Base-by-base conservation (phyloP, 768 basidiomycete genomes). In the Auricularia cornea region DNA sequence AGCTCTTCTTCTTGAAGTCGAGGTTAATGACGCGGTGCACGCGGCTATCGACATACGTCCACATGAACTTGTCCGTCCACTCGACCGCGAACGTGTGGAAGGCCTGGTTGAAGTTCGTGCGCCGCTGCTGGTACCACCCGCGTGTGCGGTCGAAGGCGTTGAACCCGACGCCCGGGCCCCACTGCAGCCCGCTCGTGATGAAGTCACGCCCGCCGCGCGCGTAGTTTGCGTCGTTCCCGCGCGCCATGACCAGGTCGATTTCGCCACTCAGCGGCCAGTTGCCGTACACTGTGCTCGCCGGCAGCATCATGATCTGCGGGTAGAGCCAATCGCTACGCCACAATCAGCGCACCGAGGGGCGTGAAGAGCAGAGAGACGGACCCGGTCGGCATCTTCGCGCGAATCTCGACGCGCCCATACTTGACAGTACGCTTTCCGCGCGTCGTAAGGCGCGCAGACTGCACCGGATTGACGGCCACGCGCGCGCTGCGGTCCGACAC, bases 11-110 rank as follows among this genome's bases (percentile, higher is more conserved):
- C 1, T 72, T 75, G 62, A 48, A 48, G 20, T 20, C 12, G 44
- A 84, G 76, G 62, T 77, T 77, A 62, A 92, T 70, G 56, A 86
- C 78, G 63, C 90, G 80, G 77, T 88, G 82, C 71, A 85, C 82
- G 66, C 92, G 83, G 20, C 84, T 82, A 75, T 95, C 93, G 70
- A 95, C 90, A 70, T 90, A 92, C 66, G 89, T 48, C 44, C 44
- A 48, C 84, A 95, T 80, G 77, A 92, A 94, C 29, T 84, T 74
- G 63, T 87, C 80, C 35, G 83, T 85, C 94, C 94, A 96, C 76
- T 95, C 94, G 59, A 96, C 74, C 33, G 81, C 78, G 70, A 89
- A 95, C 2, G 84, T 90, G 71, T 94, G 92, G 80, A 89, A 95
- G 23, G 70, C 79, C 59, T 85, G 76, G 66, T 84, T 84, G 71